Percentiles rank a stretch among this genome's conserved stretches.
These are phyloP conservation scores for Apophysomyces ossiformis DNA, from an alignment of 371 early-diverging fungal species.

Conservation along the genomic window DNA sequence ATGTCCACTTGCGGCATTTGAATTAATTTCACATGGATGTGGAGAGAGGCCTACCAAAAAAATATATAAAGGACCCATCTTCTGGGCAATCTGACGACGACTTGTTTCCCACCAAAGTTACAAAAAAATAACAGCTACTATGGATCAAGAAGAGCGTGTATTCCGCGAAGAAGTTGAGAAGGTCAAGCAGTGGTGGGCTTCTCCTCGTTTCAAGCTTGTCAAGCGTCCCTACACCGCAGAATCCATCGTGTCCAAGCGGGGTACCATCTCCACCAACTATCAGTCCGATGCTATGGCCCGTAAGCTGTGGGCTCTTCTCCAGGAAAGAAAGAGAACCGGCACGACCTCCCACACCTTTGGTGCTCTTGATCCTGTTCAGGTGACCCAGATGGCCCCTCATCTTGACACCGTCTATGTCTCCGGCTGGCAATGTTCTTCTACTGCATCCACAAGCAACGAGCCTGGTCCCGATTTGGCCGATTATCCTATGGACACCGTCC, in stretches of 20 bases:
- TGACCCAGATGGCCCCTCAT: constrained; percentile 97
- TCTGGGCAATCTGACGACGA: neutral
- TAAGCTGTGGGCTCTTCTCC: constrained; percentile 90
- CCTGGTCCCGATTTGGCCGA: constrained; percentile 99
- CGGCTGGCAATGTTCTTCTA: constrained; percentile 98
- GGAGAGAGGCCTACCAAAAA: constrained; percentile 2
- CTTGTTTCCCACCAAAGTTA: neutral
- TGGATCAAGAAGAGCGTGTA: constrained; percentile 19
- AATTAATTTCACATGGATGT: constrained; percentile 12
- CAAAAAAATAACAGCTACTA: neutral
- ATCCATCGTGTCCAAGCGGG: constrained; percentile 90
- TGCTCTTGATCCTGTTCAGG: constrained; percentile 93
- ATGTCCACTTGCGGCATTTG: neutral
- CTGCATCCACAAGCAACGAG: constrained; percentile 96
- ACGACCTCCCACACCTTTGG: constrained; percentile 95
- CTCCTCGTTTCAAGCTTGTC: constrained; percentile 81
- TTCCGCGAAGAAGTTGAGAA: constrained; percentile 64
- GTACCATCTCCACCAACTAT: constrained; percentile 75
- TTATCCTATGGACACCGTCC: constrained; percentile 99
- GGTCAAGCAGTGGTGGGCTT: constrained; percentile 91
- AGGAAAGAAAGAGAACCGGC: constrained; percentile 75
- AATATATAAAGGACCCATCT: constrained; percentile 7
- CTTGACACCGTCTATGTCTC: constrained; percentile 97
- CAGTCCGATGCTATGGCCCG: constrained; percentile 89
- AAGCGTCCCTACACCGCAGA: constrained; percentile 94